These are phyloP conservation scores for Saccharomycopsis sp. DNA, from an alignment of 805 yeast genomes.

Conservation along the genomic window DNA sequence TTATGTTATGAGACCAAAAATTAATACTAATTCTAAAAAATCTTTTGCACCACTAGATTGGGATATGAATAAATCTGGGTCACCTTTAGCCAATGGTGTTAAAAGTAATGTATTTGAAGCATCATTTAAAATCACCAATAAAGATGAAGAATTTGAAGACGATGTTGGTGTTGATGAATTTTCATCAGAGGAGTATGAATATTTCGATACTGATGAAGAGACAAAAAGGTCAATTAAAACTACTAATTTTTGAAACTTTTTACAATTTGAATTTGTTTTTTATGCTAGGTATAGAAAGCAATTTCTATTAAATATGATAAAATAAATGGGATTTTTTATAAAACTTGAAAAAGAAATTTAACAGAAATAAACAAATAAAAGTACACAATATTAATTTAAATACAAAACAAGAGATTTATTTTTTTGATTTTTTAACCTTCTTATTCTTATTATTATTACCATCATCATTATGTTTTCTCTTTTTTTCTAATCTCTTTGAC, in stretches of 20 bases:
- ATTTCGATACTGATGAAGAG: background rate
- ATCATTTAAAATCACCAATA: background rate
- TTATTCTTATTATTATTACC: no score
- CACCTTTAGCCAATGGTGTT: background rate
- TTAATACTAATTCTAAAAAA: background rate
- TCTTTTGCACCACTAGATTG: slow-evolving; percentile 4
- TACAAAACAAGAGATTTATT: background rate
- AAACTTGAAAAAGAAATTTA: no score
- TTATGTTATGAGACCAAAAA: no score
- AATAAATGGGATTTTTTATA: no score
- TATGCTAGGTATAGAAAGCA: no score
- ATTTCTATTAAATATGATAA: no score
- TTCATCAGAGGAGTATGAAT: background rate
- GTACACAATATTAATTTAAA: no score
- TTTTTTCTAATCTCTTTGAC: slow-evolving; percentile 6
- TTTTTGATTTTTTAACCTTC: slow-evolving; percentile 1
- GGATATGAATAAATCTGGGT: background rate
- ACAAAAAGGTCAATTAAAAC: background rate
- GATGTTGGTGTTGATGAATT: background rate
- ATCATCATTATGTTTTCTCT: no score
- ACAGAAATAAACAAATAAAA: no score
- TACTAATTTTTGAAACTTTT: background rate
- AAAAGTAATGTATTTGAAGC: background rate
- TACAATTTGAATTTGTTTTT: no score
- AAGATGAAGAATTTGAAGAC: background rate